Conservation (phyloP, 2,329 filamentous ascomycete species). For the Pseudogymnoascus sp. region DNA sequence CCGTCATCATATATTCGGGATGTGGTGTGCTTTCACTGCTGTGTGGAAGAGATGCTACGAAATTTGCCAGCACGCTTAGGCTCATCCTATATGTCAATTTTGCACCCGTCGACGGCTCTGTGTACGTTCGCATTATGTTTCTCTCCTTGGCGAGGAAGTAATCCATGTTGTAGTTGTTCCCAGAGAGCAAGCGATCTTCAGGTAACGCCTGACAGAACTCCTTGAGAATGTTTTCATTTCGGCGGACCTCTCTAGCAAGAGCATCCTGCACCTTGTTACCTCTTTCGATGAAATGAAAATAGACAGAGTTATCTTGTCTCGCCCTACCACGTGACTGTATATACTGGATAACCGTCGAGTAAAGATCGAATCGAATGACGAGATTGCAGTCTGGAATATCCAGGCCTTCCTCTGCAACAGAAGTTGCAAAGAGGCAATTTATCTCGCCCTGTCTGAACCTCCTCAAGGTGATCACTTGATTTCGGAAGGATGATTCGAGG, state of each 20-base stretch:
- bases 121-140: constrained; percentile 36
- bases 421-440: constrained; percentile 61
- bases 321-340: constrained; percentile 88
- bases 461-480: constrained; percentile 67
- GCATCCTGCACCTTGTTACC: constrained; percentile 56
- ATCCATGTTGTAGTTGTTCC: constrained; percentile 50
- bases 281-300: constrained; percentile 74
- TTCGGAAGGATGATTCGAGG: constrained; percentile 54
- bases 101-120: constrained; percentile 61
- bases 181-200: constrained; percentile 61
- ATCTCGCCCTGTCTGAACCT: constrained; percentile 52
- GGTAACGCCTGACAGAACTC: constrained; percentile 70
- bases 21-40: constrained; percentile 30
- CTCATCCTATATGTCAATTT: constrained; percentile 73
- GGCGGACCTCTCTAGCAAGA: constrained; percentile 51
- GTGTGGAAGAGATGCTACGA: constrained; percentile 60
- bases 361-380: constrained; percentile 74
- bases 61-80: constrained; percentile 63
- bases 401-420: constrained; percentile 60
- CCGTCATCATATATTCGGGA: constrained; percentile 56
- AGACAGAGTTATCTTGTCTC: constrained; percentile 68
- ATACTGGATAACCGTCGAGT: constrained; percentile 85
- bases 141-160: constrained; percentile 45
- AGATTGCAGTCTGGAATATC: constrained; percentile 63
- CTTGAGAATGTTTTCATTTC: constrained; percentile 59